Base-by-base conservation (phyloP, 306 rosid species). In the Pachyrhizus erosus region DNA sequence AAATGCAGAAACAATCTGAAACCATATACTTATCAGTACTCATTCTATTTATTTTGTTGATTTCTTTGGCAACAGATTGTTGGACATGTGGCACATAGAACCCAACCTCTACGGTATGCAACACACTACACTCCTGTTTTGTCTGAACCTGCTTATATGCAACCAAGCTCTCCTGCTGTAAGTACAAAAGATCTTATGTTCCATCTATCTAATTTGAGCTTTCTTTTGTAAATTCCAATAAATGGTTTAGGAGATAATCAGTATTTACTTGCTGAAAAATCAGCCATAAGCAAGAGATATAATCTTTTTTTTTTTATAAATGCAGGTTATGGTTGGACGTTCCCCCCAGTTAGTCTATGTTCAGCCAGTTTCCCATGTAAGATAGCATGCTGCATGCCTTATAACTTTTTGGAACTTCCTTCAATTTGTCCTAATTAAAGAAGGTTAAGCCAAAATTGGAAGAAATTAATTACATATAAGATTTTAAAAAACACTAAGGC, bases 261-360 rank as follows among this genome's bases (percentile, higher is more conserved):
- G 43, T 76, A 57, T 49, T 80, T 54, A 64, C 33, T 51, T 72
- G n/a, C 43, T 86, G 27, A 75, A 57, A 72, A 75, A 70, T 51
- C 61, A 43, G 39, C 54, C 55, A 20, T 54, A 2, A 52, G 66
- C 55, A 66, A 67, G 42, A 66, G 42, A 66, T 73, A 75, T 54
- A 45, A 42, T 42, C 67, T 79, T 74, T 33, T 39, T 79, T 61
- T 33, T 39, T 79, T 61, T 80, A 86, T 58, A 57, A 81, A 64
- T 87, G 84, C 90, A 94, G 98, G 97, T 88, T 79, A 87, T 89
- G 97, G 90, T 87, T 79, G 97, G 98, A 84, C 92, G 94, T 65
- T 81, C 92, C 5, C 88, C 93, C 85, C 98, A 87, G 85, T 85
- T 92, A 81, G 87, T 94, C 74, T 92, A 94, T 83, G 87, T 88